Percentiles rank a stretch among this genome's conserved stretches.
Evolutionary conservation across 306 rosid species (phyloP).

Genomic region (Trichosanthes truncata): DNA sequence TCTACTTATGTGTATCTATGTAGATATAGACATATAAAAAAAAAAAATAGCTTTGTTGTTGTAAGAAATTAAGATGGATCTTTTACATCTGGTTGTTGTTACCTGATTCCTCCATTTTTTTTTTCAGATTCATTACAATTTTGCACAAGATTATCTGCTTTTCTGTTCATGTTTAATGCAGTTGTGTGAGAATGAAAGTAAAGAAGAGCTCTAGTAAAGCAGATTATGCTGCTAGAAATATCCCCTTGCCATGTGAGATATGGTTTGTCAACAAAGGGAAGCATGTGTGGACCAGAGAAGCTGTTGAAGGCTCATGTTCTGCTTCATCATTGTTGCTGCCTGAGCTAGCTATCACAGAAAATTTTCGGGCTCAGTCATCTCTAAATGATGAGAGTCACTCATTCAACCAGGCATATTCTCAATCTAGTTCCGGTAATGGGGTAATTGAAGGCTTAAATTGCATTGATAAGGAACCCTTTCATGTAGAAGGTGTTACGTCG

Average conservation of each 20-base stretch:
- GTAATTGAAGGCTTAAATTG: slow-evolving; percentile 17
- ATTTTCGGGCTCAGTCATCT: slow-evolving; percentile 29
- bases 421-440: slow-evolving; percentile 20
- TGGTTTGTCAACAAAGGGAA: slow-evolving; percentile 76
- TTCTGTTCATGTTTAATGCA: slow-evolving; percentile 23
- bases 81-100: not conserved
- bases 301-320: slow-evolving; percentile 43
- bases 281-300: slow-evolving; percentile 72
- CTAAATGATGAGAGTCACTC: slow-evolving; percentile 21
- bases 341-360: slow-evolving; percentile 25
- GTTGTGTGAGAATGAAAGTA: slow-evolving; percentile 67
- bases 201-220: slow-evolving; percentile 67
- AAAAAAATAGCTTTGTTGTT: not conserved
- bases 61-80: not conserved
- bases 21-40: not conserved
- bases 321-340: slow-evolving; percentile 29
- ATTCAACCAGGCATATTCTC: slow-evolving; percentile 18
- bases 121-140: not conserved
- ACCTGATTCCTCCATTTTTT: not conserved
- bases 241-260: slow-evolving; percentile 68
- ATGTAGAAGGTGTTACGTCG: slow-evolving; percentile 8
- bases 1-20: not conserved
- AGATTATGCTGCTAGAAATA: slow-evolving; percentile 55
- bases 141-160: not conserved
- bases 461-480: slow-evolving; percentile 24